A percentile compares a stretch with the other conserved stretches of the same genome.
phyloP scores from a whole-genome alignment of 2,329 filamentous ascomycete species.

The Xylariaceae sp. region DNA sequence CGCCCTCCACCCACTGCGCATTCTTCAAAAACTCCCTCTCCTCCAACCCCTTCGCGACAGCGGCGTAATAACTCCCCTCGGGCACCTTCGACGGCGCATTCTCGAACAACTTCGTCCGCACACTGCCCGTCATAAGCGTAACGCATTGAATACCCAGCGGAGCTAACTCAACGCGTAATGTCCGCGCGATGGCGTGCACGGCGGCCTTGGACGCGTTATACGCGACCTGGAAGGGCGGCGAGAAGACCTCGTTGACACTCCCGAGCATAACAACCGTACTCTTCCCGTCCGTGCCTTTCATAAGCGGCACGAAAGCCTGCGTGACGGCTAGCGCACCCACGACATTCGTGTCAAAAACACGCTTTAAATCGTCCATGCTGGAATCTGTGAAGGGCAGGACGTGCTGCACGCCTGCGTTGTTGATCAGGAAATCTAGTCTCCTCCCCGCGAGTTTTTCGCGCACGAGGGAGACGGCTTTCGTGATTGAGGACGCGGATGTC shows the following conservation, averaged over 20 bases:
- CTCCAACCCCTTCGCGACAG: slow-evolving; percentile 26
- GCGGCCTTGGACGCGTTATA: slow-evolving; percentile 33
- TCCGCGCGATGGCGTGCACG: slow-evolving; percentile 22
- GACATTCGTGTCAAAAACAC: slow-evolving; percentile 29
- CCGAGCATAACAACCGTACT: slow-evolving; percentile 28
- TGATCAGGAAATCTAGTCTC: slow-evolving; percentile 26
- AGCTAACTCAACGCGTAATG: slow-evolving; percentile 30
- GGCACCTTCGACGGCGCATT: slow-evolving; percentile 27
- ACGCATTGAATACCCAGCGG: slow-evolving; percentile 32
- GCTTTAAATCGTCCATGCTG: slow-evolving; percentile 16
- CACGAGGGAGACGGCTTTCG: slow-evolving; percentile 15
- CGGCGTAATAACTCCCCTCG: slow-evolving; percentile 27
- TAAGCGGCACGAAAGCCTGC: slow-evolving; percentile 31
- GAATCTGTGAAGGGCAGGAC: slow-evolving; percentile 26
- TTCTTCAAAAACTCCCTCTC: slow-evolving; percentile 25
- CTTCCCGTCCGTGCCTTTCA: slow-evolving; percentile 18
- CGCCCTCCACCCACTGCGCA: slow-evolving; percentile 24
- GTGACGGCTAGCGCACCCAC: slow-evolving; percentile 31
- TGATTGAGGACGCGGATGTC: slow-evolving; percentile 26
- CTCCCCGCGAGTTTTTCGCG: slow-evolving; percentile 2
- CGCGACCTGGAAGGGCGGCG: slow-evolving; percentile 28
- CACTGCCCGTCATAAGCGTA: slow-evolving; percentile 30
- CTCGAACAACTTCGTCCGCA: slow-evolving; percentile 28
- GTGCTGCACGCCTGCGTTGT: slow-evolving; percentile 26
- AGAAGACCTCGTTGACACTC: slow-evolving; percentile 30